phyloP scores from a whole-genome alignment of 140 eudicot species.

The Bidens hawaiensis region DNA sequence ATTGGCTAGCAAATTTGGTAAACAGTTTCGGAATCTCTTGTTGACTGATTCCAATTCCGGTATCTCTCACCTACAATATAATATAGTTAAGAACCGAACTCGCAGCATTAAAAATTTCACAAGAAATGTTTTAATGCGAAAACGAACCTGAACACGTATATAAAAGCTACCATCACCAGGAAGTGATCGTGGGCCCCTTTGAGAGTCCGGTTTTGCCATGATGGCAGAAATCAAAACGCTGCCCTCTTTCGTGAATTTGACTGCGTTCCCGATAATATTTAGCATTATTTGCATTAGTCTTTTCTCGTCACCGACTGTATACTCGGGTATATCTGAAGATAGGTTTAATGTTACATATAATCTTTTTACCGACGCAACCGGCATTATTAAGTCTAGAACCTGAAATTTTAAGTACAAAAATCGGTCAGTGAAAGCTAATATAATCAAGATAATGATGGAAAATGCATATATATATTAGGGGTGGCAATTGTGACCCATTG shows the following conservation, averaged over 20 bases:
- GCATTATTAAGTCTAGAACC: constrained; percentile 78
- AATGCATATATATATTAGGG: too few species aligned
- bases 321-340: constrained; percentile 76
- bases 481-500: too few species aligned
- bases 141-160: constrained; percentile 80
- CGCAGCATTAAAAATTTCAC: not conserved
- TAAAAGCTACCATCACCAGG: constrained; percentile 64
- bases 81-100: constrained; percentile 4
- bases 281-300: constrained; percentile 81
- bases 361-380: constrained; percentile 83
- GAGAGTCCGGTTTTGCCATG: constrained; percentile 63
- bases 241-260: constrained; percentile 88
- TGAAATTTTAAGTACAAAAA: constrained; percentile 31
- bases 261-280: constrained; percentile 92
- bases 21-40: constrained; percentile 80
- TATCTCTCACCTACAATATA: constrained; percentile 64
- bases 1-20: constrained; percentile 69
- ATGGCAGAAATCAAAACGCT: constrained; percentile 53
- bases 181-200: constrained; percentile 65
- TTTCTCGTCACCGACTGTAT: constrained; percentile 88
- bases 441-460: too few species aligned
- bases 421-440: too few species aligned
- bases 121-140: not conserved
- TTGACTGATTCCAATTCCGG: constrained; percentile 73
- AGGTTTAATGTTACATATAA: constrained; percentile 49